Percentiles rank a stretch among this genome's conserved stretches.
These are phyloP conservation scores for Suillus clintonianus DNA, from an alignment of 768 basidiomycete genomes.

Conservation along the genomic window DNA sequence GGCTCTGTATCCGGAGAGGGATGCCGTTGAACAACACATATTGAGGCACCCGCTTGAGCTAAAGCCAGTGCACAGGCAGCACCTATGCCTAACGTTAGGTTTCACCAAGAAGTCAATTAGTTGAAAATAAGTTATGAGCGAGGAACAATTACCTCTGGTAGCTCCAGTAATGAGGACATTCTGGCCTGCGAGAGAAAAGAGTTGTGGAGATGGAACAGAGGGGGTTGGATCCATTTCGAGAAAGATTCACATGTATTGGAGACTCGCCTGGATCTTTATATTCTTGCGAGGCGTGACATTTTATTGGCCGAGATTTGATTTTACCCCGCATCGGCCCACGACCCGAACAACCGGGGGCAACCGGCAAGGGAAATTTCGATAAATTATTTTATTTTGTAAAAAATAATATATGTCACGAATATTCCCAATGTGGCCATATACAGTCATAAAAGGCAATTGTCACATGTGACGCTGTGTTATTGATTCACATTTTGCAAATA, in stretches of 20 bases:
- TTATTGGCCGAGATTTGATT: conserved; percentile 13
- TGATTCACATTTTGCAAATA: conserved; percentile 17
- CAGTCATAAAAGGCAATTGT: background rate
- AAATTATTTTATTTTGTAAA: background rate
- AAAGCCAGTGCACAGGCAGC: conserved; percentile 56
- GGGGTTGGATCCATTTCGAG: conserved; percentile 56
- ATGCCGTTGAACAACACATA: conserved; percentile 51
- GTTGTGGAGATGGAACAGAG: conserved; percentile 45
- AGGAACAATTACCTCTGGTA: conserved; percentile 57
- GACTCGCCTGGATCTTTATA: conserved; percentile 20
- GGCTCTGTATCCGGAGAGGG: conserved; percentile 34
- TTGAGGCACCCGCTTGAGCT: conserved; percentile 53
- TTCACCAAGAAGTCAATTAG: background rate
- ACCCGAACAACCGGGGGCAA: conserved; percentile 25
- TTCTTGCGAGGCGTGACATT: conserved; percentile 2
- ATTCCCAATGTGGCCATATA: conserved; percentile 18
- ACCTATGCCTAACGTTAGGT: conserved; percentile 46
- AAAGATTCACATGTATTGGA: background rate
- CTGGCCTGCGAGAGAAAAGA: conserved; percentile 69
- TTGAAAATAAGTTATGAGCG: conserved; percentile 9
- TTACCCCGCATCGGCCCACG: conserved; percentile 31
- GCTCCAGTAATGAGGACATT: conserved; percentile 82
- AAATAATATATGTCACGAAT: conserved; percentile 2
- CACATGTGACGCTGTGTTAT: conserved; percentile 8
- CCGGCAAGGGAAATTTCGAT: background rate